Evolutionary conservation across 192 early-diverging fungal genomes (phyloP), one percentile per base, ranked within the genome.

Genomic region (Allomyces macrogynus): DNA sequence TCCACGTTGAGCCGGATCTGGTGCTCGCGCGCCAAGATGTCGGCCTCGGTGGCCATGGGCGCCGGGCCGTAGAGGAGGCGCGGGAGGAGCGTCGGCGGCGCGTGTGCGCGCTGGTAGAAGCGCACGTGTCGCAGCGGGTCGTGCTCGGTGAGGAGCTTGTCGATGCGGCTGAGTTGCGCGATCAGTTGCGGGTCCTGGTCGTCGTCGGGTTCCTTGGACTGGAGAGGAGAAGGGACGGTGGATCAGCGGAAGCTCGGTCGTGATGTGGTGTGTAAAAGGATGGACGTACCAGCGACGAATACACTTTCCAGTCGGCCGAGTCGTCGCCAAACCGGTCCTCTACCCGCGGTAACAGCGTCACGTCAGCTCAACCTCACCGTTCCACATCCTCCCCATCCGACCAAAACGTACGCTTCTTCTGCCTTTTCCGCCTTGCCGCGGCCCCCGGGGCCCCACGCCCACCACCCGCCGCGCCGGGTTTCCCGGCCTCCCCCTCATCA

Each of bases 251-350:
- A 23, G 18, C 1, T 61, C 64, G 25, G 24, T 25, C 40, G 16
- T 24, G 32, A 40, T 8, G 24, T 23, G 57, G 40, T 54, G 23
- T 23, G 0, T 10, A 16, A 1, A 12, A n/a, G 18, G 0, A 44
- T 22, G 10, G 20, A 69, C 82, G 74, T 81, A 87, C 87, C 64
- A 95, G 91, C 70, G 90, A 87, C 57, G 89, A 80, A 68, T 95
- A 95, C 44, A 95, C 80, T 70, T 83, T 81, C 92, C 92, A 95
- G 73, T 93, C 91, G 10, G 84, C 87, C 69, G 92, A 91, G 66
- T 93, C 87, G 7, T 84, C 86, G n/a, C 92, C 92, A 78, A 95
- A 95, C 4, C 85, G 89, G 65, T 95, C 92, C 71, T 92, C 91
- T 84, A 70, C 43, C 26, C 25, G n/a, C 62, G 24, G 7, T 62